A percentile compares a stretch with the other conserved stretches of the same genome.
Evolutionary conservation across 495 filamentous ascomycete genomes (phyloP).

Genomic region (Aspergillus heteromorphus): DNA sequence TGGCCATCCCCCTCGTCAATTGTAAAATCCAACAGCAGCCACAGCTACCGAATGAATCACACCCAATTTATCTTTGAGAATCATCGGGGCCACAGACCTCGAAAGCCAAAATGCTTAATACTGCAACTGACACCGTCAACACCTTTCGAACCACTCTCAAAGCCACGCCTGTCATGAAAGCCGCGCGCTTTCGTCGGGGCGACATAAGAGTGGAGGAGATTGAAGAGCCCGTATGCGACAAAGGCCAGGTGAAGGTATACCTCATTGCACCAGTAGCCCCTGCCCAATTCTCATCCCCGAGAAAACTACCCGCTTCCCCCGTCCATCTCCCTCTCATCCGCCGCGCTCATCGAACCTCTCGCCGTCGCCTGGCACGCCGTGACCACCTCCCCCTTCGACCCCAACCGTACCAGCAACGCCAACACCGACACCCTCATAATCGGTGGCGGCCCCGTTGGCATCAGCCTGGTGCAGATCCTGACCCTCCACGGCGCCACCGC

Average conservation of each 20-base stretch:
- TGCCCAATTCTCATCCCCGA: conserved; percentile 47
- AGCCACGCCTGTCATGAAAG: conserved; percentile 24
- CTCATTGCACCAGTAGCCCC: conserved; percentile 31
- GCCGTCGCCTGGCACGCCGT: conserved; percentile 66
- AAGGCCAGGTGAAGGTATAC: conserved; percentile 35
- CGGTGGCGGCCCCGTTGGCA: conserved; percentile 59
- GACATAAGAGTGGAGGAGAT: conserved; percentile 36
- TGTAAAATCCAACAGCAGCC: no score
- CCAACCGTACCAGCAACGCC: no score
- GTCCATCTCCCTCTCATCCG: conserved; percentile 13
- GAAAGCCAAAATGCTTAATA: conserved; percentile 2
- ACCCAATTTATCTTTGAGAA: no score
- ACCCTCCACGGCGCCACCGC: conserved; percentile 41
- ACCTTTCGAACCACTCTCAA: conserved; percentile 7
- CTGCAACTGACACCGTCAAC: conserved; percentile 1
- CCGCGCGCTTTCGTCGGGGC: conserved; percentile 29
- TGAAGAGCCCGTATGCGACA: conserved; percentile 33
- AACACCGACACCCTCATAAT: conserved; percentile 51
- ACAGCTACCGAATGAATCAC: no score
- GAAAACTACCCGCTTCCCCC: conserved; percentile 26
- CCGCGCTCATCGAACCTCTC: conserved; percentile 56
- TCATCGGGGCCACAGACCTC: no score
- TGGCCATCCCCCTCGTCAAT: no score
- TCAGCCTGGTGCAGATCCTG: conserved; percentile 56
- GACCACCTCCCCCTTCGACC: conserved; percentile 45